Conservation (phyloP, 106 monocot genomes). For the Ottelia alismoides region DNA sequence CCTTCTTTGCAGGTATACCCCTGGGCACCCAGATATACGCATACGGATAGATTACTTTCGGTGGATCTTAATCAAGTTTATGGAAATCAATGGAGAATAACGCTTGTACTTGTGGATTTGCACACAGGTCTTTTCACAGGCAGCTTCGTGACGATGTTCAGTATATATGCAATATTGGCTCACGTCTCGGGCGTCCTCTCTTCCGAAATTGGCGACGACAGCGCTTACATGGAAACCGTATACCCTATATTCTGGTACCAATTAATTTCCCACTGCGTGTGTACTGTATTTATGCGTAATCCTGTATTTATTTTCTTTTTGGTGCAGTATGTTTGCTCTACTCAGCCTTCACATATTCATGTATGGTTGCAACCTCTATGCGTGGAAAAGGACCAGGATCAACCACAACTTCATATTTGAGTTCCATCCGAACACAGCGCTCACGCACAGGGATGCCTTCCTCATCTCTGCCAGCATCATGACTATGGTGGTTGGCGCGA, state of each 20-base stretch:
- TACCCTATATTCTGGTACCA: slow-evolving; percentile 90
- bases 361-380: slow-evolving; percentile 81
- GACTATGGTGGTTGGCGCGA: slow-evolving; percentile 56
- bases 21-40: background rate
- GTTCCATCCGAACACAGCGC: slow-evolving; percentile 50
- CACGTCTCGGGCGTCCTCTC: slow-evolving; percentile 70
- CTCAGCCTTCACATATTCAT: slow-evolving; percentile 86
- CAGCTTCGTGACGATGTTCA: slow-evolving; percentile 66
- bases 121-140: slow-evolving; percentile 98
- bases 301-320: no score
- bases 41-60: no score
- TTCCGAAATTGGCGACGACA: slow-evolving; percentile 6
- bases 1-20: slow-evolving; percentile 80
- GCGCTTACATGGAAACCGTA: slow-evolving; percentile 67
- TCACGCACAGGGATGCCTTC: slow-evolving; percentile 83
- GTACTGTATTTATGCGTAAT: no score
- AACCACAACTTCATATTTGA: slow-evolving; percentile 98
- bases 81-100: no score
- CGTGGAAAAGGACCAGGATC: slow-evolving; percentile 76
- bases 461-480: slow-evolving; percentile 74
- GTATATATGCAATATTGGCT: slow-evolving; percentile 80
- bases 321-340: slow-evolving; percentile 86
- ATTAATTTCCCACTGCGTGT: no score
- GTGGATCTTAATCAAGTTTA: no score
- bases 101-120: no score